These are phyloP conservation scores for Papiliotrema nemorosa DNA, from an alignment of 1,284 basidiomycete species.

Conservation along the genomic window DNA sequence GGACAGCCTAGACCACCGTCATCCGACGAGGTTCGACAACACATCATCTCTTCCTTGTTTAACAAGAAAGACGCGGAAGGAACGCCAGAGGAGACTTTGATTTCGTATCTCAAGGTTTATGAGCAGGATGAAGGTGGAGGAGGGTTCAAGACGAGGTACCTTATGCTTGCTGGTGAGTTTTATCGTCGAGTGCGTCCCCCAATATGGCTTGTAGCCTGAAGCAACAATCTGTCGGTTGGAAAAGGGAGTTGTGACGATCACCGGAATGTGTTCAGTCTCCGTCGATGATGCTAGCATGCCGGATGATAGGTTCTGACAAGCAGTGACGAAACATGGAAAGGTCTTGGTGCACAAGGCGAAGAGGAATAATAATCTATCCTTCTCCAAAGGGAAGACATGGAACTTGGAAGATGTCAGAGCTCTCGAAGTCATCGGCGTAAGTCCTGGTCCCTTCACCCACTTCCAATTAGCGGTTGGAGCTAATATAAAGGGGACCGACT, in stretches of 20 bases:
- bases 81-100: conserved; percentile 68
- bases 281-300: too few relatives aligned
- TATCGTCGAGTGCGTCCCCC: too few relatives aligned
- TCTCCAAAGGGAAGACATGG: conserved; percentile 99
- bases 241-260: too few relatives aligned
- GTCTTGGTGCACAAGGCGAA: conserved; percentile 94
- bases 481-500: conserved; percentile 58
- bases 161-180: conserved; percentile 76
- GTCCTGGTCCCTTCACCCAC: conserved; percentile 34
- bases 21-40: conserved; percentile 47
- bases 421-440: conserved; percentile 70
- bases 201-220: too few relatives aligned
- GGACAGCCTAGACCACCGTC: conserved; percentile 4
- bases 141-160: conserved; percentile 74
- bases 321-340: conserved; percentile 60
- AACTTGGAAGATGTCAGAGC: conserved; percentile 72
- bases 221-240: too few relatives aligned
- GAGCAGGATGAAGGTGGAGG: conserved; percentile 58
- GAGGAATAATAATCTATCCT: conserved; percentile 87
- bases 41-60: conserved; percentile 81
- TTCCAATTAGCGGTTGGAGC: not conserved
- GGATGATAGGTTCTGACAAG: conserved; percentile 36
- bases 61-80: conserved; percentile 60
- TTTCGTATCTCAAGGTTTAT: conserved; percentile 84
- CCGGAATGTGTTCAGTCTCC: too few relatives aligned